Evolutionary conservation across 306 rosid species (phyloP).

Genomic region (Elaeagnus macrophylla): DNA sequence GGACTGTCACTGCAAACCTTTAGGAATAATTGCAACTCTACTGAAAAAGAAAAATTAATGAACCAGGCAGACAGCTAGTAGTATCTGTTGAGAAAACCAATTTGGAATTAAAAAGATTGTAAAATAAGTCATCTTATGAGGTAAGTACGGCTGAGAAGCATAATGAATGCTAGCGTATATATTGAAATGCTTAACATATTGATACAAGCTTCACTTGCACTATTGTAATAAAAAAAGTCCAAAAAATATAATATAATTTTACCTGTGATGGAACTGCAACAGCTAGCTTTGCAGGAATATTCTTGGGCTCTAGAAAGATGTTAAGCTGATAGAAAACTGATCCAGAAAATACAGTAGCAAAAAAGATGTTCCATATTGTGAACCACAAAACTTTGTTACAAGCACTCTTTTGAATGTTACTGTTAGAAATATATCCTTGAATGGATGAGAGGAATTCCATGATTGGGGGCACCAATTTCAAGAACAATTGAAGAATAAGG

Average conservation of each 20-base stretch:
- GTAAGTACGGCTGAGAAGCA: too few species aligned
- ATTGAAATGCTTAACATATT: too few species aligned
- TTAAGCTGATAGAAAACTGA: constrained; percentile 46
- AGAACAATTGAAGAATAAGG: constrained; percentile 75
- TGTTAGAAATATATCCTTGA: constrained; percentile 73
- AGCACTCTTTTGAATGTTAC: constrained; percentile 78
- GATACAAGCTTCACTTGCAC: too few species aligned
- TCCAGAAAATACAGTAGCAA: constrained; percentile 91
- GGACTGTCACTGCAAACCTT: too few species aligned
- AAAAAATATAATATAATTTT: constrained; percentile 17
- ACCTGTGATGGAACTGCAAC: constrained; percentile 89
- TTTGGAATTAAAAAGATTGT: too few species aligned
- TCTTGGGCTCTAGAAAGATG: constrained; percentile 54
- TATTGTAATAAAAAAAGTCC: too few species aligned
- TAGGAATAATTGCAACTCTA: too few species aligned
- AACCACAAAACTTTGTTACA: constrained; percentile 82
- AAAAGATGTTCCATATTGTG: constrained; percentile 85
- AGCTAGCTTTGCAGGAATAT: constrained; percentile 65
- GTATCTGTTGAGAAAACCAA: too few species aligned
- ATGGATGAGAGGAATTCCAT: constrained; percentile 86
- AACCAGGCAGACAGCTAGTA: too few species aligned
- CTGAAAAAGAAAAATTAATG: too few species aligned
- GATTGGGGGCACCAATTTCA: constrained; percentile 73
- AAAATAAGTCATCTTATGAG: too few species aligned
- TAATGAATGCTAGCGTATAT: too few species aligned